phyloP scores from a whole-genome alignment of 139 green algal species.

The Eudorina sp. region DNA sequence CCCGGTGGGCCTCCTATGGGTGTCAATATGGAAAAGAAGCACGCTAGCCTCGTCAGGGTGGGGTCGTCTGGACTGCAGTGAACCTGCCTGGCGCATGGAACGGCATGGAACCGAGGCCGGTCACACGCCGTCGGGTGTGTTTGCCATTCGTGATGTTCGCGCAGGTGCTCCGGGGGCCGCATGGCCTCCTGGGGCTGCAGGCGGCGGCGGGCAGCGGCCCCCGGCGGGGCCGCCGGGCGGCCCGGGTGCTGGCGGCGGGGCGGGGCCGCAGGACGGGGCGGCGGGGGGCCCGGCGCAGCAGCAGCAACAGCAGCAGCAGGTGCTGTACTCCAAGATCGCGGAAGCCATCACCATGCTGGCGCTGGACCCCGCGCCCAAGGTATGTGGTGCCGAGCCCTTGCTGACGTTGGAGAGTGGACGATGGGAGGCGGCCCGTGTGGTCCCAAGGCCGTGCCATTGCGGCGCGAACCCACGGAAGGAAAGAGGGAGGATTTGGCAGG shows the following conservation, averaged over 20 bases:
- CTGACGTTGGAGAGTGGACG: too few species aligned
- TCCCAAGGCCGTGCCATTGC: too few species aligned
- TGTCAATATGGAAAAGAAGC: background rate
- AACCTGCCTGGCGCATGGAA: too few species aligned
- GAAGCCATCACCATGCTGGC: constrained; percentile 81
- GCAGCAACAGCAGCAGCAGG: constrained; percentile 35
- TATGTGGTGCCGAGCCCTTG: constrained; percentile 34
- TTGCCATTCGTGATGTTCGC: too few species aligned
- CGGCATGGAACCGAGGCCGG: too few species aligned
- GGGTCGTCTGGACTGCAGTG: background rate
- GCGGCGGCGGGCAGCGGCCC: background rate
- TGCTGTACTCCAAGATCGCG: constrained; percentile 38
- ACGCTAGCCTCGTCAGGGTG: background rate
- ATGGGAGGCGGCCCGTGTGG: too few species aligned
- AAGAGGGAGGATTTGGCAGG: background rate
- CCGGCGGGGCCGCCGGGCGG: background rate
- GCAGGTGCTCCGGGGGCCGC: too few species aligned
- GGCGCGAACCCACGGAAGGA: too few species aligned
- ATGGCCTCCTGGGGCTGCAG: background rate
- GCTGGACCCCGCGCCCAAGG: constrained; percentile 75
- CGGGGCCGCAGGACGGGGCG: background rate
- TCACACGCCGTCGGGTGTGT: too few species aligned
- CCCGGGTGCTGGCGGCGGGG: background rate
- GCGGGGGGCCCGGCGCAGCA: constrained; percentile 36
- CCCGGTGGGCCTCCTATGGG: background rate